Evolutionary conservation across 2,329 filamentous ascomycete genomes (phyloP).

Genomic region (Colletotrichum sublineola): DNA sequence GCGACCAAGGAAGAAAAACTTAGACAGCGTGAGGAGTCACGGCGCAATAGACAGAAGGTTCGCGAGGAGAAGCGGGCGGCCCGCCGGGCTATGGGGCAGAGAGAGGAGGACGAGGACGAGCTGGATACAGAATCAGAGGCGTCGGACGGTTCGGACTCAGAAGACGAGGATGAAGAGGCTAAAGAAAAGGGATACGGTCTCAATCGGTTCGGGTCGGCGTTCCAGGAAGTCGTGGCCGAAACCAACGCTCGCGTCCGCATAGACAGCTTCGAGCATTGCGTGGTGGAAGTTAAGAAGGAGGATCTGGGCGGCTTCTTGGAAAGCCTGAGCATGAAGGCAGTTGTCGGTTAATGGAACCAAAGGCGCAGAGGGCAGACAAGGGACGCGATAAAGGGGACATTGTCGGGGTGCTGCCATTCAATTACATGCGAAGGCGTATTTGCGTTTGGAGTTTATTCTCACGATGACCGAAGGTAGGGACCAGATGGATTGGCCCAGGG

Average conservation of each 20-base stretch:
- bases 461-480: slow-evolving; percentile 7
- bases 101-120: slow-evolving; percentile 65
- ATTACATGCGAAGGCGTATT: background rate
- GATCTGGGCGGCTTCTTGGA: slow-evolving; percentile 93
- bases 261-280: slow-evolving; percentile 97
- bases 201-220: slow-evolving; percentile 94
- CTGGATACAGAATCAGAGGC: slow-evolving; percentile 57
- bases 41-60: slow-evolving; percentile 68
- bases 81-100: slow-evolving; percentile 61
- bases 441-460: background rate
- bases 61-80: slow-evolving; percentile 73
- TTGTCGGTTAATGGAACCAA: slow-evolving; percentile 68
- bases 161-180: slow-evolving; percentile 68
- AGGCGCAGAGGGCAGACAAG: background rate
- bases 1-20: slow-evolving; percentile 74
- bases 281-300: slow-evolving; percentile 98
- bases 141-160: slow-evolving; percentile 57
- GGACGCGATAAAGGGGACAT: slow-evolving; percentile 1
- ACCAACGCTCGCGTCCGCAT: slow-evolving; percentile 91
- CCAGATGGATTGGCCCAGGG: background rate
- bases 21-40: slow-evolving; percentile 71
- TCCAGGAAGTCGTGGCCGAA: slow-evolving; percentile 93
- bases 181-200: slow-evolving; percentile 77
- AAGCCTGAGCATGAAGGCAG: slow-evolving; percentile 89
- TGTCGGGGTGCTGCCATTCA: background rate